Evolutionary conservation across 1,139 yeast species (phyloP).

Genomic region (Hanseniaspora sp.): DNA sequence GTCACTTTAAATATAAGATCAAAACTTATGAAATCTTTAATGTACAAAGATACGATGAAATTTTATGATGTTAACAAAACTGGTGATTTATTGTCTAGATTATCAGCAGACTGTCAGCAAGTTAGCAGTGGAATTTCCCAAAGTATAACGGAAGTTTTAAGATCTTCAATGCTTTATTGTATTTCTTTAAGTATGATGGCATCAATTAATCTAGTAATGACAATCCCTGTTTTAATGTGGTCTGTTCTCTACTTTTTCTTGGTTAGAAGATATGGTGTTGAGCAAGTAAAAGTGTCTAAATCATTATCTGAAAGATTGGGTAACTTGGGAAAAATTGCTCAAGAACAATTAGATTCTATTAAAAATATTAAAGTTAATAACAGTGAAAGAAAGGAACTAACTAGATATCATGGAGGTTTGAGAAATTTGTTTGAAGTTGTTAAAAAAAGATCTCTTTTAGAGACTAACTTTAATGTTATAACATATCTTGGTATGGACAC

Average conservation of each 20-base stretch:
- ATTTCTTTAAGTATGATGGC: slow-evolving; percentile 86
- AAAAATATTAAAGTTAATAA: slow-evolving; percentile 83
- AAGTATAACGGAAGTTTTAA: slow-evolving; percentile 80
- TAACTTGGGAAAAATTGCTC: slow-evolving; percentile 74
- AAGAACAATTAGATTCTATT: slow-evolving; percentile 78
- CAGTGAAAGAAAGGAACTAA: slow-evolving; percentile 60
- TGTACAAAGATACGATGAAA: slow-evolving; percentile 71
- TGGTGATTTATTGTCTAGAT: slow-evolving; percentile 82
- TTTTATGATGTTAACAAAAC: slow-evolving; percentile 87
- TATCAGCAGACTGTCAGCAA: slow-evolving; percentile 81
- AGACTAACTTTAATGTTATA: slow-evolving; percentile 64
- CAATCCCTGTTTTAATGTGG: slow-evolving; percentile 15
- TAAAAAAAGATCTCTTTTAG: slow-evolving; percentile 65
- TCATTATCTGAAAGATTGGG: slow-evolving; percentile 68
- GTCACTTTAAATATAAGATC: slow-evolving; percentile 75
- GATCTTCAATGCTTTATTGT: slow-evolving; percentile 66
- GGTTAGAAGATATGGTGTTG: slow-evolving; percentile 15
- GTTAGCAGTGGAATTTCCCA: slow-evolving; percentile 81
- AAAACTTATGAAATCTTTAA: slow-evolving; percentile 59
- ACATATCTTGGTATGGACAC: slow-evolving; percentile 75
- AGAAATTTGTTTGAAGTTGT: slow-evolving; percentile 65
- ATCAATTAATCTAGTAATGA: slow-evolving; percentile 34
- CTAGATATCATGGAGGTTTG: slow-evolving; percentile 56
- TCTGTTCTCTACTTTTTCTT: slow-evolving; percentile 10
- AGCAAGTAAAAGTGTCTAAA: slow-evolving; percentile 14